Base-by-base conservation (phyloP, 176 grass and related monocot genomes). In the Rhipidocladum racemiflorum region DNA sequence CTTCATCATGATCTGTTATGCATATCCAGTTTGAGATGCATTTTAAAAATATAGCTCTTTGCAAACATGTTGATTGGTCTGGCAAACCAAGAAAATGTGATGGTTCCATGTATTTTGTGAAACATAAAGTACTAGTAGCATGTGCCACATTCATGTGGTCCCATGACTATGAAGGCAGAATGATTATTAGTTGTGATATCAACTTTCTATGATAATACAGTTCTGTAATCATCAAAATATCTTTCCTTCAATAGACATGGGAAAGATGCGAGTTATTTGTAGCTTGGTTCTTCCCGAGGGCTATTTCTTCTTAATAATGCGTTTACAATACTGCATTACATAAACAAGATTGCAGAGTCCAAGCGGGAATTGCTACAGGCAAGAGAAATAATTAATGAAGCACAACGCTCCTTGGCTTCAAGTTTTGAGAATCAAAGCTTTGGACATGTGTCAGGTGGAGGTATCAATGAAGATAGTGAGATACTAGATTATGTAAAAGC, bases 371-470 rank as follows among this genome's bases (percentile, higher is more conserved):
- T 99, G 56, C 86, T 78, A 65, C 76, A 90, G 68, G 97, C 91
- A 68, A 95, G 91, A 86, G 72, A 73, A 50, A 96, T 96, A 89
- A 89, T 99, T 63, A 86, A 93, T 79, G 92, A 96, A 85, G 91
- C 97, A 72, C 55, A 93, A 27, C 65, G 56, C 28, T 88, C 85
- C 34, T 85, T 99, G 62, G 85, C 85, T 64, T 83, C 87, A 68
- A 88, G 70, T 49, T 76, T 83, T 46, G 84, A 85, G 75, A 87
- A 76, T 75, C 70, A 49, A 74, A 80, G 65, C 50, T 84, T 79
- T 78, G 81, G 56, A 38, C 76, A 87, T 72, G 30, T 35, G 7
- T 67, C 67, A 75, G 57, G 69, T 60, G 84, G 85, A 81, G 84
- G 87, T 50, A 77, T 88, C 5, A 82, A 89, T 29, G 45, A 76